Evolutionary conservation across 208 protist genomes (phyloP).

Genomic region (Acanthamoeba royreba): DNA sequence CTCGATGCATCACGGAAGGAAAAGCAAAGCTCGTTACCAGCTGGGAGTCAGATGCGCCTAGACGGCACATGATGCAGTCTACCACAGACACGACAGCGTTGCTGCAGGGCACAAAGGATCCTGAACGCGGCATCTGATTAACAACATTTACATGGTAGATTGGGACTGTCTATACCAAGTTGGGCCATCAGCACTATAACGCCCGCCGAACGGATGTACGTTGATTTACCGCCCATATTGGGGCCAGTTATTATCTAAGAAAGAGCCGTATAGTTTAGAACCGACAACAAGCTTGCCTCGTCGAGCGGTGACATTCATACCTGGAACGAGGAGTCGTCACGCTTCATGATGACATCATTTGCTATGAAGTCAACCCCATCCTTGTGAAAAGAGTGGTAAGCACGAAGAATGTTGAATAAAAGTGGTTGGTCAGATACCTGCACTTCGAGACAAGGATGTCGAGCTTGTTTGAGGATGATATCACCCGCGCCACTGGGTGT

Average conservation of each 20-base stretch:
- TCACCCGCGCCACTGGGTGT: not conserved
- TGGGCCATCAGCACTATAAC: constrained; percentile 39
- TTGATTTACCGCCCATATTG: constrained; percentile 98
- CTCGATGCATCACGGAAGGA: not conserved
- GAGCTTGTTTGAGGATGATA: constrained; percentile 31
- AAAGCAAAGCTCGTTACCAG: constrained; percentile 49
- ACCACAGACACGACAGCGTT: constrained; percentile 77
- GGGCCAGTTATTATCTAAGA: constrained; percentile 87
- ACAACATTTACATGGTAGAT: constrained; percentile 94
- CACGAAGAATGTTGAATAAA: not conserved
- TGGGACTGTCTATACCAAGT: not conserved
- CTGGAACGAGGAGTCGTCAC: not conserved
- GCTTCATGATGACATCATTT: constrained; percentile 40
- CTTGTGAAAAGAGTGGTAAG: not conserved
- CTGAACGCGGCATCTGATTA: constrained; percentile 95
- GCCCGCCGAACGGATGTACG: constrained; percentile 61
- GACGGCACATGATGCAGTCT: constrained; percentile 93
- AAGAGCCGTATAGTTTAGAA: not conserved
- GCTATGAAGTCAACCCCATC: not conserved
- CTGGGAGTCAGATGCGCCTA: constrained; percentile 97
- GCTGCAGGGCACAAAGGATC: constrained; percentile 74
- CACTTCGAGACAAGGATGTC: constrained; percentile 82
- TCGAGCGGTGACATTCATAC: not conserved
- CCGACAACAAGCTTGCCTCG: not conserved
- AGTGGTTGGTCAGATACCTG: not conserved